Conservation (phyloP, 495 filamentous ascomycete genomes). For the Tetracladium marchalianum region DNA sequence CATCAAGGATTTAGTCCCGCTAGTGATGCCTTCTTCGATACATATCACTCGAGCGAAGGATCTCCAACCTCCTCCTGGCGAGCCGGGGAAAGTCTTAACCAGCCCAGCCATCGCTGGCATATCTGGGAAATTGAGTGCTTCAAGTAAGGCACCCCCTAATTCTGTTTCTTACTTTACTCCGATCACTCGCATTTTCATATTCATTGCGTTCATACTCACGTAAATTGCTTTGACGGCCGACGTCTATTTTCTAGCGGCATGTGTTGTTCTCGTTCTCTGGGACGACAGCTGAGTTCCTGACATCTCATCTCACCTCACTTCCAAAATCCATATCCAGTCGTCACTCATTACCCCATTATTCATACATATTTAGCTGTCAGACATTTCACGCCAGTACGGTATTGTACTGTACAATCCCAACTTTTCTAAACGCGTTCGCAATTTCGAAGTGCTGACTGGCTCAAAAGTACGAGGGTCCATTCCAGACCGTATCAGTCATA, state of each 20-base stretch:
- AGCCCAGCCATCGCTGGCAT: constrained; percentile 48
- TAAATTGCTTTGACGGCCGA: neutral
- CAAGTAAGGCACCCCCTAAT: constrained; percentile 27
- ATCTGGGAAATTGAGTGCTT: constrained; percentile 46
- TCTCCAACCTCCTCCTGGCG: constrained; percentile 26
- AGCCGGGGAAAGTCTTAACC: constrained; percentile 42
- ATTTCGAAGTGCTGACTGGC: no score
- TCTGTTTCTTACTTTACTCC: neutral
- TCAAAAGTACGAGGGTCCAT: no score
- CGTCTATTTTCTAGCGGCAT: neutral
- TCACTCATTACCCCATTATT: no score
- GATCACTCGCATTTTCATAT: neutral
- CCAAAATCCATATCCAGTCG: no score
- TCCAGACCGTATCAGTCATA: no score
- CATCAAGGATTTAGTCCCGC: constrained; percentile 38
- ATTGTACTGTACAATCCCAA: no score
- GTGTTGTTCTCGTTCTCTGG: neutral
- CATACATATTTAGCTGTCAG: no score
- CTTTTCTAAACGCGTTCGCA: no score
- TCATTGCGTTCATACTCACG: neutral
- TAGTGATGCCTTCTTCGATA: constrained; percentile 36
- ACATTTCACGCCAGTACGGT: no score
- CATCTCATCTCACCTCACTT: no score
- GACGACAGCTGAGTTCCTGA: neutral
- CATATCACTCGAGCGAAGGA: constrained; percentile 33